These are phyloP conservation scores for Pythium aristosporum DNA, from an alignment of 352 stramenopile genomes.

Conservation along the genomic window DNA sequence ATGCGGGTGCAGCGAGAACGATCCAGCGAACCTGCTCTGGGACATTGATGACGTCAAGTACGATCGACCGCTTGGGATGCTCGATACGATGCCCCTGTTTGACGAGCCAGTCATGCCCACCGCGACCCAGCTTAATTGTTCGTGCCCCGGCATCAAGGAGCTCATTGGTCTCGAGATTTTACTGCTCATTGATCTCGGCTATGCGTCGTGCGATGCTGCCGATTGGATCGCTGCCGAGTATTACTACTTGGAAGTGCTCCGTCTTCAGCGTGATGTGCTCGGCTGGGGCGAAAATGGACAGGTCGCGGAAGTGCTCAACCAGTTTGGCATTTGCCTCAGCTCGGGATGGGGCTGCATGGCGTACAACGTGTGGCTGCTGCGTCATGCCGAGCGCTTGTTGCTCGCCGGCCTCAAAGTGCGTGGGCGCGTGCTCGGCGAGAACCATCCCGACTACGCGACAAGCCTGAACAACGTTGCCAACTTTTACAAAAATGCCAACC, in stretches of 20 bases:
- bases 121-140: conserved; percentile 36
- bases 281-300: conserved; percentile 73
- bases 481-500: conserved; percentile 74
- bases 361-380: conserved; percentile 73
- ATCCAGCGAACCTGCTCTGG: conserved; percentile 59
- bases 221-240: conserved; percentile 78
- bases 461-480: conserved; percentile 85
- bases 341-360: conserved; percentile 66
- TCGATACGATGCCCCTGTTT: conserved; percentile 63
- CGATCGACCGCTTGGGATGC: conserved; percentile 53
- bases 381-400: conserved; percentile 64
- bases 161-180: conserved; percentile 76
- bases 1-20: conserved; percentile 73
- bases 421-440: conserved; percentile 64
- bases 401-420: conserved; percentile 71
- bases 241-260: conserved; percentile 73
- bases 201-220: conserved; percentile 70
- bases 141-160: conserved; percentile 69
- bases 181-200: conserved; percentile 72
- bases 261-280: conserved; percentile 72
- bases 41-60: conserved; percentile 78
- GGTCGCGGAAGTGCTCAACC: conserved; percentile 79
- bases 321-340: conserved; percentile 77
- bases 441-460: conserved; percentile 77
- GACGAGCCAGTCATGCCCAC: conserved; percentile 38